Evolutionary conservation across 2,329 filamentous ascomycete genomes (phyloP).

Genomic region (Colletotrichum paranaense): DNA sequence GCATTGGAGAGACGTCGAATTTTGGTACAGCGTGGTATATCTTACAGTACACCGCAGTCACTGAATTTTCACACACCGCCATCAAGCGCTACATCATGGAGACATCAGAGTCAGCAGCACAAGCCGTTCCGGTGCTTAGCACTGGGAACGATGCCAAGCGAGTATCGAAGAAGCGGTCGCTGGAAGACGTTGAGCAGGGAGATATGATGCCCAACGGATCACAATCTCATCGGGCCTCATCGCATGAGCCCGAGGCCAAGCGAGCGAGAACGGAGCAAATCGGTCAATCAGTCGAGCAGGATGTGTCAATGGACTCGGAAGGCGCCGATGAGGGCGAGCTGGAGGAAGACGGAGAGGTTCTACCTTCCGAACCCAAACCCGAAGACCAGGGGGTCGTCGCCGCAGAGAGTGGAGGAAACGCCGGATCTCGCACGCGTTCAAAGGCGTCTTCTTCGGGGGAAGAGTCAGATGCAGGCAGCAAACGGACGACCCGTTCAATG

Average conservation of each 20-base stretch:
- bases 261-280: slow-evolving; percentile 30
- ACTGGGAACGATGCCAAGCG: neutral
- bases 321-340: slow-evolving; percentile 49
- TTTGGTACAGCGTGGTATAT: neutral
- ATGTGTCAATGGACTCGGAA: neutral
- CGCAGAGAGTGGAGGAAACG: neutral
- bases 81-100: slow-evolving; percentile 18
- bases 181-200: slow-evolving; percentile 39
- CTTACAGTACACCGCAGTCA: neutral
- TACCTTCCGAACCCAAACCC: neutral
- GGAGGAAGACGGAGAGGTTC: slow-evolving; percentile 38
- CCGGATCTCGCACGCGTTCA: neutral
- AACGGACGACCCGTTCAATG: slow-evolving; percentile 20
- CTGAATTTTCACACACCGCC: neutral
- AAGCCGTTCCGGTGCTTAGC: neutral
- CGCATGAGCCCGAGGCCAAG: slow-evolving; percentile 37
- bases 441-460: neutral
- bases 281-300: neutral
- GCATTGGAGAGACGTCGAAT: neutral
- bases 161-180: slow-evolving; percentile 42
- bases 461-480: slow-evolving; percentile 12
- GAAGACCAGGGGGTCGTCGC: slow-evolving; percentile 4
- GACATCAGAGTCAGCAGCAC: slow-evolving; percentile 1
- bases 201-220: slow-evolving; percentile 13
- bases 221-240: slow-evolving; percentile 17